Conservation (phyloP, 1,139 yeast genomes). For the Scheffersomyces lignicola region DNA sequence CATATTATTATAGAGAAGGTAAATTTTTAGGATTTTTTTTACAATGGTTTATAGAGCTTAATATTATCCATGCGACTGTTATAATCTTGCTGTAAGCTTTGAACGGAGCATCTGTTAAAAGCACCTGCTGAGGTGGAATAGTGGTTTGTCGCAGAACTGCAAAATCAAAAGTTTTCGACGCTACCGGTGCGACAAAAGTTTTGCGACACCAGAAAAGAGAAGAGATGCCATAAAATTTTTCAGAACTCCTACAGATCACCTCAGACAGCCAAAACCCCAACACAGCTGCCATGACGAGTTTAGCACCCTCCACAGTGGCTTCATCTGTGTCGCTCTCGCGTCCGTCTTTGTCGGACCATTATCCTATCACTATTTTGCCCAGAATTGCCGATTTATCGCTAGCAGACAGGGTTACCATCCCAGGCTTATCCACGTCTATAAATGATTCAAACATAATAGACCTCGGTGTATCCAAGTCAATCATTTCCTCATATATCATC, state of each 20-base stretch:
- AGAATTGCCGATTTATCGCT: conserved; percentile 38
- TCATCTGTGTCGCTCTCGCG: not conserved
- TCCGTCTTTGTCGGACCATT: conserved; percentile 13
- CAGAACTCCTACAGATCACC: no score
- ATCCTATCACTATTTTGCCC: conserved; percentile 42
- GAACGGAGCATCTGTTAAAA: not conserved
- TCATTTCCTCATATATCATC: conserved; percentile 66
- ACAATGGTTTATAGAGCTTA: not conserved
- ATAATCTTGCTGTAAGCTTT: not conserved
- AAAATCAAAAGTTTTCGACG: conserved; percentile 1
- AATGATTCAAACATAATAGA: conserved; percentile 36
- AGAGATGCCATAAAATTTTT: conserved; percentile 3
- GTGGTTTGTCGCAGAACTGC: not conserved
- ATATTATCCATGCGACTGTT: not conserved
- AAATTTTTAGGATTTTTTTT: not conserved
- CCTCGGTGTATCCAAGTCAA: conserved; percentile 76
- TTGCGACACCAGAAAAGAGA: not conserved
- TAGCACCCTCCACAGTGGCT: no score
- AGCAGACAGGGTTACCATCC: conserved; percentile 31
- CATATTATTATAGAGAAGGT: not conserved
- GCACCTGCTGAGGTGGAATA: not conserved
- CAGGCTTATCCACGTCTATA: conserved; percentile 20
- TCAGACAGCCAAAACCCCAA: no score
- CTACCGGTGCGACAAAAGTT: not conserved
- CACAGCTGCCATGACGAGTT: no score